Conservation (phyloP, 208 protist genomes). For the Trypanosoma vivax region DNA sequence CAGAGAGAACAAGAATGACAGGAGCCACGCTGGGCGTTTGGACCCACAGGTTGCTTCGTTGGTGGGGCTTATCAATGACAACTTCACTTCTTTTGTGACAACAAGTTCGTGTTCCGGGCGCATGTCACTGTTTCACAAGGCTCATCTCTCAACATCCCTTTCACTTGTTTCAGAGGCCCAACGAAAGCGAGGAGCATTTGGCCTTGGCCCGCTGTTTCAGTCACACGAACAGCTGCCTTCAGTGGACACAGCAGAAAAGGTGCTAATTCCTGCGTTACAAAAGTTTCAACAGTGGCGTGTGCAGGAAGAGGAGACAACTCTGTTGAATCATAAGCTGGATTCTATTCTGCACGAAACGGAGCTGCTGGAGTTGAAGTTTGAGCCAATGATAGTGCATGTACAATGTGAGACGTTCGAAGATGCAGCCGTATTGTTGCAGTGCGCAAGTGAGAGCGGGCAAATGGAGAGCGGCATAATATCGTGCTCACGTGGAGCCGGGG, state of each 20-base stretch:
- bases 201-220: constrained; percentile 55
- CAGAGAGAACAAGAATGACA: constrained; percentile 49
- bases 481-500: constrained; percentile 43
- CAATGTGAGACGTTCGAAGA: constrained; percentile 52
- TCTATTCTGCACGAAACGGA: constrained; percentile 30
- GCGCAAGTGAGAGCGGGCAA: constrained; percentile 64
- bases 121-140: constrained; percentile 68
- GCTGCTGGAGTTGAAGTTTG: constrained; percentile 78
- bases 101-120: constrained; percentile 74
- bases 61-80: constrained; percentile 48
- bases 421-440: constrained; percentile 53
- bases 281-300: constrained; percentile 42
- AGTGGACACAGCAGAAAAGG: constrained; percentile 9
- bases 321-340: neutral
- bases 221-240: constrained; percentile 55
- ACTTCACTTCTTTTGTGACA: constrained; percentile 63
- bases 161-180: neutral
- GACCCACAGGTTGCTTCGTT: constrained; percentile 46
- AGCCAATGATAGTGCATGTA: constrained; percentile 82
- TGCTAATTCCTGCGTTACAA: constrained; percentile 32
- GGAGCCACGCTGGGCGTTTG: constrained; percentile 67
- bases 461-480: constrained; percentile 69
- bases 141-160: constrained; percentile 9
- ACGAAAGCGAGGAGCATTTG: constrained; percentile 64
- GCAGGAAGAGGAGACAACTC: neutral